Conservation (phyloP, 192 early-diverging fungal species). For the Borealophlyctis nickersoniae region DNA sequence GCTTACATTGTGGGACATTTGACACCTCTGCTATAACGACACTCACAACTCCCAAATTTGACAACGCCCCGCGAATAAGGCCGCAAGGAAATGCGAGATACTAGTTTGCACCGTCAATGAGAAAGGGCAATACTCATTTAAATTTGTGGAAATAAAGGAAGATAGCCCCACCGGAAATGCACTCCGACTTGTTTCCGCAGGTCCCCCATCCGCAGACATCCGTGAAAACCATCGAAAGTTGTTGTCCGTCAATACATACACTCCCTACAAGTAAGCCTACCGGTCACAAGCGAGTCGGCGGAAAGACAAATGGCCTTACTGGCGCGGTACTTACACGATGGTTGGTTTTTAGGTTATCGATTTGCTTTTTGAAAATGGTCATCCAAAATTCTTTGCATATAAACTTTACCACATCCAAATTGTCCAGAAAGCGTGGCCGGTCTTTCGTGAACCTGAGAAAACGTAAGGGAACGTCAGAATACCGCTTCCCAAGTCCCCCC, state of each 20-base stretch:
- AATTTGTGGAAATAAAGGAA: constrained; percentile 1
- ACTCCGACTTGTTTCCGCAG: constrained; percentile 70
- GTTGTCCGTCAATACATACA: constrained; percentile 97
- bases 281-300: background rate
- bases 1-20: constrained; percentile 45
- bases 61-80: constrained; percentile 88
- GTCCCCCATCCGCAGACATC: constrained; percentile 81
- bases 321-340: constrained; percentile 64
- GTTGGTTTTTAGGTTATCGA: constrained; percentile 99
- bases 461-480: background rate
- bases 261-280: constrained; percentile 57
- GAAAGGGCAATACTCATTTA: background rate
- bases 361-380: constrained; percentile 91
- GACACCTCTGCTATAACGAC: constrained; percentile 85
- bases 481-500: too few species aligned
- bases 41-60: constrained; percentile 81
- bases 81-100: constrained; percentile 97
- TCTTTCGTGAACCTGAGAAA: constrained; percentile 73
- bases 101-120: constrained; percentile 31
- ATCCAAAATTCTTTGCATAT: constrained; percentile 99
- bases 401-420: constrained; percentile 96
- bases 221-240: constrained; percentile 92
- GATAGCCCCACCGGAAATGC: constrained; percentile 66
- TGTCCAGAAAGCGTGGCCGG: constrained; percentile 85
- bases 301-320: background rate